These are phyloP conservation scores for Geotrichum citri-aurantii DNA, from an alignment of 1,139 yeast genomes.

Conservation along the genomic window DNA sequence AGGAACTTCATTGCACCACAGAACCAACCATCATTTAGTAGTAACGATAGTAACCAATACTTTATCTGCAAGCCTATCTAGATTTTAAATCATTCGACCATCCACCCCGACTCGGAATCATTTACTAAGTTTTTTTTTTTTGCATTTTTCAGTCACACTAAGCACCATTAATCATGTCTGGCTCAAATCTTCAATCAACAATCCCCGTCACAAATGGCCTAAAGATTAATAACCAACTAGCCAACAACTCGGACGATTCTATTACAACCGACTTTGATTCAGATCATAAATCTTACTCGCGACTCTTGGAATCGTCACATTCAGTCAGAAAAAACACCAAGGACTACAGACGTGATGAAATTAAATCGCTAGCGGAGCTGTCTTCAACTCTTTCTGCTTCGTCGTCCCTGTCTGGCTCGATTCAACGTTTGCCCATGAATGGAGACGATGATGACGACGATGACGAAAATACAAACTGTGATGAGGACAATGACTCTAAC, in stretches of 20 bases:
- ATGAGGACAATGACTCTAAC: constrained; percentile 14
- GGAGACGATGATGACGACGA: constrained; percentile 19
- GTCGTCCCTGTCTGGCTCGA: constrained; percentile 29
- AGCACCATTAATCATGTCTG: neutral
- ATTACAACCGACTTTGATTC: neutral
- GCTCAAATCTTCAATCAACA: neutral
- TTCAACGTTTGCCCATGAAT: constrained; percentile 13
- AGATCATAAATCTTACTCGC: constrained; percentile 17
- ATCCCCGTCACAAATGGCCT: neutral
- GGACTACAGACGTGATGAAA: constrained; percentile 7
- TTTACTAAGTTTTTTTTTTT: no score
- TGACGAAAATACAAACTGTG: neutral
- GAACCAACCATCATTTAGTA: neutral
- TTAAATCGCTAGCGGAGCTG: constrained; percentile 25
- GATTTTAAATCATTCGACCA: neutral
- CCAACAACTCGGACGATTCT: neutral
- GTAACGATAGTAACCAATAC: neutral
- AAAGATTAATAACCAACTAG: neutral
- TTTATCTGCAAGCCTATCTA: neutral
- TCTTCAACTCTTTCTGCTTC: constrained; percentile 31
- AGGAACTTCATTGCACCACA: neutral
- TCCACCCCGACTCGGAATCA: neutral
- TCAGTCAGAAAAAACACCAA: constrained; percentile 11
- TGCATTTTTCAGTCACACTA: neutral
- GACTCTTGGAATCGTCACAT: constrained; percentile 17